phyloP scores from a whole-genome alignment of 305 asterid species.

The Fraxinus nigra region DNA sequence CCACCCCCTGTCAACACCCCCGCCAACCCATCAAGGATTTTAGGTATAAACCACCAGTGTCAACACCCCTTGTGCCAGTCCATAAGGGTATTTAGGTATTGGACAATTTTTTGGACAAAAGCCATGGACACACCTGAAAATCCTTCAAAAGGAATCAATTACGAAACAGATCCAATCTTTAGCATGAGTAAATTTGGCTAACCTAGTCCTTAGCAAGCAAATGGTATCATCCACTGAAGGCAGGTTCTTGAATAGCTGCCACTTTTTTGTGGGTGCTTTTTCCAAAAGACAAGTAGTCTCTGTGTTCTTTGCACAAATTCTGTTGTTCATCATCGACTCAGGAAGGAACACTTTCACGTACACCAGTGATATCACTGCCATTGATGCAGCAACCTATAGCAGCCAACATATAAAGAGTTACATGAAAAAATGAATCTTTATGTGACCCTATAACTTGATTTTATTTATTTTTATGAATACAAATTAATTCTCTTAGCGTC shows the following conservation, averaged over 20 bases:
- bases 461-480: not conserved
- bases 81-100: not conserved
- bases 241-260: slow-evolving; percentile 46
- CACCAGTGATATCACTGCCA: slow-evolving; percentile 54
- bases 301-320: slow-evolving; percentile 26
- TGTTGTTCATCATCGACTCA: slow-evolving; percentile 39
- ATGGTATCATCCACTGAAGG: slow-evolving; percentile 60
- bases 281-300: slow-evolving; percentile 64
- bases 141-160: not conserved
- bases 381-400: slow-evolving; percentile 67
- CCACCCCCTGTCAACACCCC: not conserved
- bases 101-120: not conserved
- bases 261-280: slow-evolving; percentile 51
- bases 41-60: not conserved
- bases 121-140: not conserved
- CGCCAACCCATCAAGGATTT: not conserved
- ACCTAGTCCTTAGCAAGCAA: slow-evolving; percentile 70
- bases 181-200: not conserved
- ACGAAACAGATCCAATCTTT: not conserved
- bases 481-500: not conserved
- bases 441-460: not conserved
- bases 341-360: slow-evolving; percentile 79
- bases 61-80: not conserved
- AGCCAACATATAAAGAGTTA: not conserved
- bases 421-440: not conserved